Percentiles rank a stretch among this genome's conserved stretches.
phyloP scores from a whole-genome alignment of 768 basidiomycete species.

The Lentinus brumalis region DNA sequence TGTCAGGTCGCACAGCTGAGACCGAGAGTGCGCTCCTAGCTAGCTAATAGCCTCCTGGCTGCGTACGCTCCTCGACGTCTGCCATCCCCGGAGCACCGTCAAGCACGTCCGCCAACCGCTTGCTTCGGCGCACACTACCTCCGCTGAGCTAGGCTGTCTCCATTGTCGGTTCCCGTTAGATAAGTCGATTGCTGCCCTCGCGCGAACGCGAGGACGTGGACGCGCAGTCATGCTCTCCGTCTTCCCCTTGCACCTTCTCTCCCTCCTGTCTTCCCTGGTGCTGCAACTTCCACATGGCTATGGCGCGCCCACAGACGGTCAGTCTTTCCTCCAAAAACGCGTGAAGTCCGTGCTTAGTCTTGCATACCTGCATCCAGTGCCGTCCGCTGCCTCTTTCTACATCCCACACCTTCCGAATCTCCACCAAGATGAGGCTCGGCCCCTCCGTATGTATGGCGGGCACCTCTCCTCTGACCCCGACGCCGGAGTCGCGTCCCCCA shows the following conservation, averaged over 20 bases:
- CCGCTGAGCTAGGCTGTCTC: neutral
- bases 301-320: constrained; percentile 34
- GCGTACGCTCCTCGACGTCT: neutral
- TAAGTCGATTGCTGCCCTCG: neutral
- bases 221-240: constrained; percentile 14
- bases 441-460: constrained; percentile 82
- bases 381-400: constrained; percentile 84
- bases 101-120: neutral
- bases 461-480: constrained; percentile 82
- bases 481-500: constrained; percentile 47
- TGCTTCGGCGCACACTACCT: neutral
- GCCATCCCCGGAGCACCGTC: neutral
- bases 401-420: constrained; percentile 76
- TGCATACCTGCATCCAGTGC: constrained; percentile 44
- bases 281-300: constrained; percentile 2
- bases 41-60: too few relatives aligned
- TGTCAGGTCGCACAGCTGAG: too few relatives aligned
- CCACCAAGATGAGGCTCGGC: constrained; percentile 66
- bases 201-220: constrained; percentile 2
- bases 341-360: neutral
- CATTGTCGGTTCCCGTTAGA: neutral
- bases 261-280: constrained; percentile 16
- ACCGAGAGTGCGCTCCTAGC: too few relatives aligned
- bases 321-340: neutral
- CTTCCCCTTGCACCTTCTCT: constrained; percentile 13